These are phyloP conservation scores for Eucalyptus sp. DNA, from an alignment of 345 rosid species.

Conservation along the genomic window DNA sequence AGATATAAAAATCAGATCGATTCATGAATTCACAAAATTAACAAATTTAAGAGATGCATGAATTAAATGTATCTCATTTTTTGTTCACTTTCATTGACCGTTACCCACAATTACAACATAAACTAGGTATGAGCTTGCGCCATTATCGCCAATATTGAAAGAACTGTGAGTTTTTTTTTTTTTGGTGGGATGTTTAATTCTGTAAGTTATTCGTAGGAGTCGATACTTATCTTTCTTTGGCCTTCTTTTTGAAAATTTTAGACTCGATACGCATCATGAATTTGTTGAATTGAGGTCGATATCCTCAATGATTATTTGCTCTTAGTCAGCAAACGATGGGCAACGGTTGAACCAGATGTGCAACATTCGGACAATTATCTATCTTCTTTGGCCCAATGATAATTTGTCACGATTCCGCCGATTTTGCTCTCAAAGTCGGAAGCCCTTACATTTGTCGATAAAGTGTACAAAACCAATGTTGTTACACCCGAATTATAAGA, in stretches of 20 bases:
- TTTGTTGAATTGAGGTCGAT: neutral
- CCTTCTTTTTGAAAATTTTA: neutral
- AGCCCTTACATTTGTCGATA: too few species aligned
- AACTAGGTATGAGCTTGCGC: neutral
- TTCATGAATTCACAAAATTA: too few species aligned
- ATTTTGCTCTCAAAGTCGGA: too few species aligned
- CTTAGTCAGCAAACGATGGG: neutral
- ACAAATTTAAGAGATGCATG: too few species aligned
- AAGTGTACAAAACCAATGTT: too few species aligned
- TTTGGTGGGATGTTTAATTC: too few species aligned
- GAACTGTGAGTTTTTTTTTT: neutral
- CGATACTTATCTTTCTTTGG: neutral
- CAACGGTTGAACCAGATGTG: neutral
- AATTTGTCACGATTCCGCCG: neutral
- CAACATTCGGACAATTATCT: too few species aligned
- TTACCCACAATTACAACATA: neutral
- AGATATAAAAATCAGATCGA: too few species aligned
- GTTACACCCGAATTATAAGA: too few species aligned
- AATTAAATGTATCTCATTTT: too few species aligned
- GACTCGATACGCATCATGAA: neutral
- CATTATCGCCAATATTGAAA: neutral
- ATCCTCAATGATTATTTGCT: neutral
- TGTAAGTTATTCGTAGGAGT: neutral
- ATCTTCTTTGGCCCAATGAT: too few species aligned
- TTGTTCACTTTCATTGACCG: too few species aligned